A percentile compares a stretch with the other conserved stretches of the same genome.
Evolutionary conservation across 495 filamentous ascomycete species (phyloP).

Genomic region (Annulohypoxylon nitens): DNA sequence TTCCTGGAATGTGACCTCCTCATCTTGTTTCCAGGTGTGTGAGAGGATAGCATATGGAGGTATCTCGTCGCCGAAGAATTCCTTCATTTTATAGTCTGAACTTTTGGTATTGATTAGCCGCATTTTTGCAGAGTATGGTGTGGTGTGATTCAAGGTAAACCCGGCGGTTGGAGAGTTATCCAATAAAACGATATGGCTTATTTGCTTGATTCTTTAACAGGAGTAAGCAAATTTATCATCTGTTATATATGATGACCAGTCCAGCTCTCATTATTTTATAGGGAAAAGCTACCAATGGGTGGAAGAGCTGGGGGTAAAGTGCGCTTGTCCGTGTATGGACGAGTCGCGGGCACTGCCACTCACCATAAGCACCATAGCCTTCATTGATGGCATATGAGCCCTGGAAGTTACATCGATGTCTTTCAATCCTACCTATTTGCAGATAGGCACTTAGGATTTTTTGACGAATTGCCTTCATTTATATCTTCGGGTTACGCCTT

Average conservation of each 20-base stretch:
- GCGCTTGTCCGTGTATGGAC: not conserved
- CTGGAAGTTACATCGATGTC: no score
- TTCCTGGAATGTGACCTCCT: conserved; percentile 53
- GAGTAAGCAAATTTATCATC: not conserved
- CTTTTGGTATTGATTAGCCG: conserved; percentile 29
- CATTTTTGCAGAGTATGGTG: conserved; percentile 5
- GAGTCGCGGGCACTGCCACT: not conserved
- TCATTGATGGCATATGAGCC: not conserved
- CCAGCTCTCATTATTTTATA: not conserved
- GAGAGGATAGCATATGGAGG: conserved; percentile 56
- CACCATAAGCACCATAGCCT: not conserved
- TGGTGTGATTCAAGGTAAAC: not conserved
- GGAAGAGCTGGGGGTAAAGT: not conserved
- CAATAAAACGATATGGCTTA: not conserved
- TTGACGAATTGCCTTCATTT: no score
- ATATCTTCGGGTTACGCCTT: no score
- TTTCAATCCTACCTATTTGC: not conserved
- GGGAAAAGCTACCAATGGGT: not conserved
- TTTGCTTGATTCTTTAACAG: not conserved
- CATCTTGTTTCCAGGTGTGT: conserved; percentile 54
- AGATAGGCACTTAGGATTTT: no score
- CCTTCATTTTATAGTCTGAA: conserved; percentile 21
- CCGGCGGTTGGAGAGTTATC: not conserved
- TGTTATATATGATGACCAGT: not conserved
- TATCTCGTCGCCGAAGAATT: conserved; percentile 42